Base-by-base conservation (phyloP, 75 land plant genomes). In the Selaginella moellendorffii region DNA sequence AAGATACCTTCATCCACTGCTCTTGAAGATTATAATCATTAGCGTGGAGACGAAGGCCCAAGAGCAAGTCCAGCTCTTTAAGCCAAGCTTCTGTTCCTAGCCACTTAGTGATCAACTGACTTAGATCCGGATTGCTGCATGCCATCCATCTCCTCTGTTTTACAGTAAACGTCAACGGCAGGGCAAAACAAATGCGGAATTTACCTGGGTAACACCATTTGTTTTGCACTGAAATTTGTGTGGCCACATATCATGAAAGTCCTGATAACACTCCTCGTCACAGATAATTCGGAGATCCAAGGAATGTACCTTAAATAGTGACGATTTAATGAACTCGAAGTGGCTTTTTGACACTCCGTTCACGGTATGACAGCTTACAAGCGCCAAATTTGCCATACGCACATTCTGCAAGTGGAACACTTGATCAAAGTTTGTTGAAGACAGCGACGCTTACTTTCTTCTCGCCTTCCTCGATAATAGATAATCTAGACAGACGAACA, bases 41-140 rank as follows among this genome's bases (percentile, higher is more conserved):
- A 54, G 83, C 83, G 78, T 78, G 69, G 10, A 78, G 69, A 1
- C 72, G 59, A 56, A 85, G 80, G 8, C 81, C 83, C 5, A 62
- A 63, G 24, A 85, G 26, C 5, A 85, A 77, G 29, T 83, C 83
- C 61, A 83, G 29, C 24, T 83, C 72, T 42, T 75, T 79, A n/a
- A 83, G 69, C 89, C 86, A 85, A 24, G 86, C 64, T 42, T 85
- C 83, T 53, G 86, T 85, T 21, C 89, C 86, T 72, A 85, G 79
- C 79, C 82, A 84, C 56, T 84, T 79, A n/a, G 80, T 79, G 58
- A 84, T 79, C 29, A 84, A 71, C 63, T 77, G 71, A 36, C 82
- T 66, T 24, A 84, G 31, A 63, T 68, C 70, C 53, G 85, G 88
- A 63, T 85, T 85, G 69, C 85, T 68, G 12, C 75, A 76, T 31